These are phyloP conservation scores for Arabis alpina DNA, from an alignment of 345 rosid genomes.

Conservation along the genomic window DNA sequence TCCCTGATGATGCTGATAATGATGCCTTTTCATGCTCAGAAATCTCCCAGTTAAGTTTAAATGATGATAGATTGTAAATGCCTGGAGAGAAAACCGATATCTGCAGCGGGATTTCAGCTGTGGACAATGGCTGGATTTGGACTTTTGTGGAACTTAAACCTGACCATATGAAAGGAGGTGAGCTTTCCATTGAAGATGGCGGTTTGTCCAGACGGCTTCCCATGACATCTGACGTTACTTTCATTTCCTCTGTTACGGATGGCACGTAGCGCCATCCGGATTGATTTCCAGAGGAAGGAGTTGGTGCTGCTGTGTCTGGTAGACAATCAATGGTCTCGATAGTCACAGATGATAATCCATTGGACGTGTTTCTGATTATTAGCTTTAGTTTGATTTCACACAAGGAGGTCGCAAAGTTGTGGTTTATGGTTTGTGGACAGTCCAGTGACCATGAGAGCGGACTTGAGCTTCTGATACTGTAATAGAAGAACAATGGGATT, in stretches of 20 bases:
- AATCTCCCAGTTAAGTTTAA: conserved; percentile 73
- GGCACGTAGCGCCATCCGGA: conserved; percentile 70
- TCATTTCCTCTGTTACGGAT: conserved; percentile 48
- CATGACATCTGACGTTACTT: conserved; percentile 52
- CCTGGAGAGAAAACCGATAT: conserved; percentile 80
- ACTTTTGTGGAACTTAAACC: conserved; percentile 72
- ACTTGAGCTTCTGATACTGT: conserved; percentile 63
- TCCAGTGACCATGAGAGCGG: conserved; percentile 78
- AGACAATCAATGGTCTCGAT: conserved; percentile 52
- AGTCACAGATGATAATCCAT: conserved; percentile 50
- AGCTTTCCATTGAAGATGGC: conserved; percentile 53
- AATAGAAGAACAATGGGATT: conserved; percentile 14
- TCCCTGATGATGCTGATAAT: conserved; percentile 55
- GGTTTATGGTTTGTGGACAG: conserved; percentile 63
- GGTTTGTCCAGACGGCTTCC: conserved; percentile 43
- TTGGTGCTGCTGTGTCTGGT: conserved; percentile 43
- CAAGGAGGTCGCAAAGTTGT: conserved; percentile 65
- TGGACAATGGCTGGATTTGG: conserved; percentile 61
- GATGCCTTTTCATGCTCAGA: conserved; percentile 41
- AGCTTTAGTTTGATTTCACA: conserved; percentile 65
- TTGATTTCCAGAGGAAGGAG: conserved; percentile 50
- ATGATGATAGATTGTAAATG: conserved; percentile 74
- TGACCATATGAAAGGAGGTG: conserved; percentile 75
- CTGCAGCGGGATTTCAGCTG: conserved; percentile 63
- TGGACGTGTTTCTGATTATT: conserved; percentile 72